These are phyloP conservation scores for Myotisia sp. DNA, from an alignment of 2,329 filamentous ascomycete species.

Conservation along the genomic window DNA sequence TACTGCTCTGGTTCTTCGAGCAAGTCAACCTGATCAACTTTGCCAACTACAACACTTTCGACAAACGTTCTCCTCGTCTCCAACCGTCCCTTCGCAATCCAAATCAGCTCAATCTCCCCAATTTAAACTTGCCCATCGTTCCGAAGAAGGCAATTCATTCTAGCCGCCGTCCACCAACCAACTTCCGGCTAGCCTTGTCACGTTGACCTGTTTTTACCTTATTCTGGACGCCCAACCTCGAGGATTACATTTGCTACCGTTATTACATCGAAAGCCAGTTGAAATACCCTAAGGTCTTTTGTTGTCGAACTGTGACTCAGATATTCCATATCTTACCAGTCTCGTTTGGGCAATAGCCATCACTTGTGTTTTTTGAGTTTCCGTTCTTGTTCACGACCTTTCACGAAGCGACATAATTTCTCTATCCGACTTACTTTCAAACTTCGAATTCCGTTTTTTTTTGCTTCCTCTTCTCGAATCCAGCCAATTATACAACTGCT, in stretches of 20 bases:
- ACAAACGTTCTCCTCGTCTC: too few relatives aligned
- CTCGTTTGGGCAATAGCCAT: neutral
- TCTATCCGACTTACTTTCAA: constrained; percentile 4
- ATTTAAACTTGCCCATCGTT: too few relatives aligned
- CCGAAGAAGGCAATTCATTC: too few relatives aligned
- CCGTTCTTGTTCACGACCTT: constrained; percentile 10
- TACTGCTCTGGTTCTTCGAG: too few relatives aligned
- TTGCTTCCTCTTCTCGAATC: constrained; percentile 7
- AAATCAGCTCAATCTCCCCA: too few relatives aligned
- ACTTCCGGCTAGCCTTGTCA: neutral
- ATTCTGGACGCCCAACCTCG: neutral
- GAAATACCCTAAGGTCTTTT: neutral
- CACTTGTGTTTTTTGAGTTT: constrained; percentile 3
- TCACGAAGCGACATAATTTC: constrained; percentile 12
- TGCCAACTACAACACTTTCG: too few relatives aligned
- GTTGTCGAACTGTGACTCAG: neutral
- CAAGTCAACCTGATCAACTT: too few relatives aligned
- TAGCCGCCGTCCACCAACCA: neutral
- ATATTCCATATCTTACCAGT: neutral
- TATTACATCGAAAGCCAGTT: neutral
- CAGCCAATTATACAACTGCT: neutral
- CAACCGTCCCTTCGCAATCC: too few relatives aligned
- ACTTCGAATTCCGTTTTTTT: constrained; percentile 4
- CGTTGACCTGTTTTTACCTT: neutral
- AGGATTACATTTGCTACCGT: neutral